A percentile compares a stretch with the other conserved stretches of the same genome.
Conservation (phyloP, 2,329 filamentous ascomycete species). For the Malbranchea zuffiana region DNA sequence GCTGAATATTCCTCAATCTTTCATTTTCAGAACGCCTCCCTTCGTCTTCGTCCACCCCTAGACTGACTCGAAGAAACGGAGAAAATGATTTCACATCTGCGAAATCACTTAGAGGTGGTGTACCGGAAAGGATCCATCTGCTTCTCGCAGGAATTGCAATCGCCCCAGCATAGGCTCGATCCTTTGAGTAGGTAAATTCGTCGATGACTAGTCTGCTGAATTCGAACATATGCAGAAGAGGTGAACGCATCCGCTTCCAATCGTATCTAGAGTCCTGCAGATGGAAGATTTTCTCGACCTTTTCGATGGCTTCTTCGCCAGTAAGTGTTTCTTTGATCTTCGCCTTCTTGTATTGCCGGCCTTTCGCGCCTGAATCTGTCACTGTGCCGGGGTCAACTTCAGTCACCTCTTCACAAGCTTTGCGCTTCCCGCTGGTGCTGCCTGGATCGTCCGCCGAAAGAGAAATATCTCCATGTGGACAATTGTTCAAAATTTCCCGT, state of each 20-base stretch:
- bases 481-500: too few species aligned
- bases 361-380: constrained; percentile 12
- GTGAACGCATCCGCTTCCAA: constrained; percentile 22
- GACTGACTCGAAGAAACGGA: constrained; percentile 42
- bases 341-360: constrained; percentile 3
- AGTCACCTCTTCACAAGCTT: constrained; percentile 16
- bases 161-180: constrained; percentile 34
- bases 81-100: constrained; percentile 51
- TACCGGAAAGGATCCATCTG: constrained; percentile 54
- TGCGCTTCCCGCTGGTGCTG: too few species aligned
- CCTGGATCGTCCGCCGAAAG: too few species aligned
- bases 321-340: neutral
- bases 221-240: constrained; percentile 48
- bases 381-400: constrained; percentile 11
- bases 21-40: constrained; percentile 34
- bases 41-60: constrained; percentile 45
- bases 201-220: constrained; percentile 54
- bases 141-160: constrained; percentile 40
- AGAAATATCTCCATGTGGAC: too few species aligned
- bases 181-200: constrained; percentile 50
- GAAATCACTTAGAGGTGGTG: constrained; percentile 48
- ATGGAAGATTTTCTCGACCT: constrained; percentile 16
- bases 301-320: constrained; percentile 1
- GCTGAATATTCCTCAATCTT: constrained; percentile 34
- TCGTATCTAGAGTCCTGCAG: constrained; percentile 19